Conservation (phyloP, 2,329 filamentous ascomycete species). For the Xylaria sp. region DNA sequence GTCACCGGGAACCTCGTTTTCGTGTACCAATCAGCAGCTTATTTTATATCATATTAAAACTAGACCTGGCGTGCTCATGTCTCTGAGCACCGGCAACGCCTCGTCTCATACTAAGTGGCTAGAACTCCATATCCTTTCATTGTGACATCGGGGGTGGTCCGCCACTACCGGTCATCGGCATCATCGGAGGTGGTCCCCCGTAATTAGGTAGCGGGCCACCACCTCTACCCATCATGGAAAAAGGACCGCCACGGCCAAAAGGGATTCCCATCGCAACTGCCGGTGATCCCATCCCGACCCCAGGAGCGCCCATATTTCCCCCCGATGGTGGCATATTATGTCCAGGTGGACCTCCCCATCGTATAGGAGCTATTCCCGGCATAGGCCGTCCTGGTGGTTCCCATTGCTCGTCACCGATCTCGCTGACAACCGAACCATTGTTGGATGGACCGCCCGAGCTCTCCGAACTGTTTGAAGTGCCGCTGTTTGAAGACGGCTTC, state of each 20-base stretch:
- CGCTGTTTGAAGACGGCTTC: slow-evolving; percentile 25
- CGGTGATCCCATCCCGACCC: slow-evolving; percentile 26
- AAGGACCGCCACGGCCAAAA: slow-evolving; percentile 32
- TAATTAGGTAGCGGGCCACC: slow-evolving; percentile 12
- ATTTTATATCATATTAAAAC: no score
- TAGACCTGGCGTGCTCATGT: no score
- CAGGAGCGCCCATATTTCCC: slow-evolving; percentile 14
- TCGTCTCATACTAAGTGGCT: neutral
- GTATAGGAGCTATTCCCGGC: slow-evolving; percentile 30
- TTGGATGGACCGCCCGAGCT: slow-evolving; percentile 25
- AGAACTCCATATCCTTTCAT: slow-evolving; percentile 2
- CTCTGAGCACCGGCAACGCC: neutral
- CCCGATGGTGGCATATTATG: neutral
- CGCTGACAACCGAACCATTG: slow-evolving; percentile 23
- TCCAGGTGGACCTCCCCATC: slow-evolving; percentile 13
- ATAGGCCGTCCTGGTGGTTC: slow-evolving; percentile 26
- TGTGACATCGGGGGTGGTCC: slow-evolving; percentile 30
- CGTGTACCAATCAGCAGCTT: neutral
- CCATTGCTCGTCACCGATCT: slow-evolving; percentile 27
- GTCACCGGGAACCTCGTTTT: neutral
- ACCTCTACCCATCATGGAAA: slow-evolving; percentile 24
- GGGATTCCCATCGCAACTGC: slow-evolving; percentile 26
- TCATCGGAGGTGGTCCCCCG: slow-evolving; percentile 23
- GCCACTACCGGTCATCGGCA: slow-evolving; percentile 20
- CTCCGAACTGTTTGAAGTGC: slow-evolving; percentile 26